These are phyloP conservation scores for Sanghuangporus weigelae DNA, from an alignment of 1,284 basidiomycete species.

Conservation along the genomic window DNA sequence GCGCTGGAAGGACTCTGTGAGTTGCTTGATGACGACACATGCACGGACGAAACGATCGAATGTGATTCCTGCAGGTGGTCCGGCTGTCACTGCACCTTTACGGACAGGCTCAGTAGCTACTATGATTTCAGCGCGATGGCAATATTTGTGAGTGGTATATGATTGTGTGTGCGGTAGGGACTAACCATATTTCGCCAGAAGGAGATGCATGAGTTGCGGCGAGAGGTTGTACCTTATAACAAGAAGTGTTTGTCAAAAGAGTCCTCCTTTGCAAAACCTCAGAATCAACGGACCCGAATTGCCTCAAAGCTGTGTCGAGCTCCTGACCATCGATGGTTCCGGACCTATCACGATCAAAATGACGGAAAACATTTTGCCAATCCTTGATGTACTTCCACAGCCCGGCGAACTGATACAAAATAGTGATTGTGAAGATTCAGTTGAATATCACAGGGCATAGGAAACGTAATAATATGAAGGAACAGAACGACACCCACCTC, in stretches of 20 bases:
- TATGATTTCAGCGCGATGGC: constrained; percentile 41
- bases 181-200: constrained; percentile 64
- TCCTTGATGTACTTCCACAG: constrained; percentile 82
- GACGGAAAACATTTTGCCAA: constrained; percentile 77
- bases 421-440: background rate
- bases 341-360: constrained; percentile 72
- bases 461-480: background rate
- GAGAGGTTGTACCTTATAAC: constrained; percentile 53
- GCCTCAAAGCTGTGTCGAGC: constrained; percentile 56
- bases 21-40: constrained; percentile 75
- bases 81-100: constrained; percentile 19
- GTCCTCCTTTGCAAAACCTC: background rate
- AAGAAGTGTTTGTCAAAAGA: background rate
- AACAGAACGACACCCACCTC: constrained; percentile 45
- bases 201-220: constrained; percentile 55
- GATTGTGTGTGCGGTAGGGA: constrained; percentile 1
- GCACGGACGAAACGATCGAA: constrained; percentile 82
- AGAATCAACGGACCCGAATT: constrained; percentile 49
- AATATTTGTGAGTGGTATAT: constrained; percentile 7
- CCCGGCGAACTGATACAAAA: constrained; percentile 51
- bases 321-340: constrained; percentile 69
- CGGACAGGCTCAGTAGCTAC: constrained; percentile 42
- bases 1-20: constrained; percentile 58
- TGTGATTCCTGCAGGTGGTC: constrained; percentile 52
- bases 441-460: background rate